Conservation (phyloP, 225 moss, liverwort and hornwort species). For the Rhytidiadelphus loreus region DNA sequence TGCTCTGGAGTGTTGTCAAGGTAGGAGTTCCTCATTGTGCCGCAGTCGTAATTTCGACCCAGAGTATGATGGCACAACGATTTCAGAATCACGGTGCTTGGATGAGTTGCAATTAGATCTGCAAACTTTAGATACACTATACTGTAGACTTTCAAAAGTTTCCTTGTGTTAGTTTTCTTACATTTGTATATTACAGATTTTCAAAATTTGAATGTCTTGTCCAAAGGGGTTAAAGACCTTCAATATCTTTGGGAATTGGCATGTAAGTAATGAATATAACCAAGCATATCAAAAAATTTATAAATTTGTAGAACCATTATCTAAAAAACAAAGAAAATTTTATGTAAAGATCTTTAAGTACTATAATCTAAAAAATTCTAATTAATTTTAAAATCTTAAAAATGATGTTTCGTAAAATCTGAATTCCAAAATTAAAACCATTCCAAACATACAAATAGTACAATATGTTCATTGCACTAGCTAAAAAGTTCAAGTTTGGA, state of each 20-base stretch:
- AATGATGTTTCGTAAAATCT: neutral
- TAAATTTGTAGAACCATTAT: neutral
- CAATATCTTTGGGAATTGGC: neutral
- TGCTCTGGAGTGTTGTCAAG: neutral
- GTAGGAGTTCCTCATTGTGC: neutral
- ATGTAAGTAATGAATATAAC: neutral
- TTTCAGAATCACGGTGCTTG: neutral
- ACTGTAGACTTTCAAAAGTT: neutral
- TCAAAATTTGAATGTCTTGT: no score
- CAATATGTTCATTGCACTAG: neutral
- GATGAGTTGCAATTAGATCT: neutral
- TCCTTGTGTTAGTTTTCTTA: neutral
- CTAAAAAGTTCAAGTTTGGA: neutral
- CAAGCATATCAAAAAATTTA: neutral
- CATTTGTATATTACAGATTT: neutral
- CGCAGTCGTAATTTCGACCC: no score
- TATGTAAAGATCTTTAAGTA: neutral
- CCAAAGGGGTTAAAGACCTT: no score
- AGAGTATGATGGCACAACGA: neutral
- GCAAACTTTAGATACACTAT: neutral
- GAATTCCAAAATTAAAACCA: neutral
- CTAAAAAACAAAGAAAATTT: fast-evolving
- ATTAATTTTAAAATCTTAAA: neutral
- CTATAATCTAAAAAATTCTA: fast-evolving
- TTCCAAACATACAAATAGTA: neutral